Conservation (phyloP, 352 stramenopile species). For the Sclerospora graminicola region DNA sequence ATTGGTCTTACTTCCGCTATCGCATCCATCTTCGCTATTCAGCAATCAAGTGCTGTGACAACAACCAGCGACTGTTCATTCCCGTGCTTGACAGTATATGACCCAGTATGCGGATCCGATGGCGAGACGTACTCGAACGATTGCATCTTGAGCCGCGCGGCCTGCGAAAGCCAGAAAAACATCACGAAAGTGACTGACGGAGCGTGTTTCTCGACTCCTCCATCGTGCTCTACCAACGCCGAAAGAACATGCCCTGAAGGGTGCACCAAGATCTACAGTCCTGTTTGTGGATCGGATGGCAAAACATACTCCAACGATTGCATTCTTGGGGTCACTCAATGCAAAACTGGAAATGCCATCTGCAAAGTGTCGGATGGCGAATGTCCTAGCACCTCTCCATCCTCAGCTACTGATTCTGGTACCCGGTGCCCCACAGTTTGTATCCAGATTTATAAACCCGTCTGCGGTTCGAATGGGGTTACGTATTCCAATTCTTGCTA, state of each 20-base stretch:
- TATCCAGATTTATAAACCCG: not conserved
- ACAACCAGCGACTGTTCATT: no score
- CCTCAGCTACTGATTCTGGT: not conserved
- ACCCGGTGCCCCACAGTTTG: constrained; percentile 1
- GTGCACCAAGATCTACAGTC: constrained; percentile 24
- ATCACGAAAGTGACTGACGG: not conserved
- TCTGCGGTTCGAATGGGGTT: constrained; percentile 1
- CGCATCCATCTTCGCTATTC: no score
- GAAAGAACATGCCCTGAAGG: not conserved
- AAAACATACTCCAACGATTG: constrained; percentile 33
- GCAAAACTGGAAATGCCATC: constrained; percentile 13
- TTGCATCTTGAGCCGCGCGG: constrained; percentile 42
- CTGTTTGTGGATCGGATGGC: constrained; percentile 32
- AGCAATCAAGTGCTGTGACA: no score
- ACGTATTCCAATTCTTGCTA: constrained; percentile 33
- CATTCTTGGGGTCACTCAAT: constrained; percentile 20
- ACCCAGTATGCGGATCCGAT: constrained; percentile 52
- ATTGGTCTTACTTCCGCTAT: no score
- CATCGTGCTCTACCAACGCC: no score
- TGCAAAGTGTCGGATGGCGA: constrained; percentile 11
- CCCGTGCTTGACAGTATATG: constrained; percentile 15
- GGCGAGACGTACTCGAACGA: constrained; percentile 49
- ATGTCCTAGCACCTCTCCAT: constrained; percentile 5
- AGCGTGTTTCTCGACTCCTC: constrained; percentile 25
- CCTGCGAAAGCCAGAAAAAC: constrained; percentile 22